These are phyloP conservation scores for Inga oerstediana DNA, from an alignment of 306 rosid species.

Conservation along the genomic window DNA sequence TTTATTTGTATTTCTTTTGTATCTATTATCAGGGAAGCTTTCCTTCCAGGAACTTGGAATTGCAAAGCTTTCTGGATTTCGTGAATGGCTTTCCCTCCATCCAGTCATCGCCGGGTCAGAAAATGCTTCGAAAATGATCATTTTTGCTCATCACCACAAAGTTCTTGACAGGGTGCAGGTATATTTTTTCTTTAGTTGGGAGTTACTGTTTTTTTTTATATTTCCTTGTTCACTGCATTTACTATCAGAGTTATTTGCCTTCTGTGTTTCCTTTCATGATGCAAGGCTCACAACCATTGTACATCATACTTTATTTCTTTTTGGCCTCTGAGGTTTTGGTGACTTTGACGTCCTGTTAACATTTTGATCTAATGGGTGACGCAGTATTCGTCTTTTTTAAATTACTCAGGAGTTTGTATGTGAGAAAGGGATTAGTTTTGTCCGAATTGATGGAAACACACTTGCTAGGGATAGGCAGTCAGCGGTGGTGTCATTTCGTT, in stretches of 20 bases:
- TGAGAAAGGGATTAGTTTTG: conserved; percentile 74
- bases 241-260: background rate
- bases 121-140: conserved; percentile 76
- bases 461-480: conserved; percentile 87
- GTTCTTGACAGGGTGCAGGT: conserved; percentile 96
- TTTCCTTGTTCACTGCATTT: conserved; percentile 12
- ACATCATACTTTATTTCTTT: conserved; percentile 7
- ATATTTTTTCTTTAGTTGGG: conserved; percentile 29
- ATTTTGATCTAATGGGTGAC: conserved; percentile 9
- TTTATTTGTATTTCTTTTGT: conserved; percentile 22
- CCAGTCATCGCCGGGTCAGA: conserved; percentile 67
- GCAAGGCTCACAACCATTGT: conserved; percentile 11
- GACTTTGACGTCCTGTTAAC: background rate
- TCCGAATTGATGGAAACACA: conserved; percentile 93
- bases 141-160: conserved; percentile 94
- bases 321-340: conserved; percentile 25
- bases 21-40: conserved; percentile 52
- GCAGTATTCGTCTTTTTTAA: conserved; percentile 26
- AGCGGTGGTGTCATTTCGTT: conserved; percentile 73
- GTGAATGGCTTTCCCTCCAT: conserved; percentile 91
- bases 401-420: conserved; percentile 72
- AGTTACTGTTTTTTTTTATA: conserved; percentile 27
- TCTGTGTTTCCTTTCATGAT: conserved; percentile 9
- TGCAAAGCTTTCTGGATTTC: conserved; percentile 87
- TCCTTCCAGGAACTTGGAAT: conserved; percentile 83